These are phyloP conservation scores for Kodamaea suecica DNA, from an alignment of 1,139 yeast species.

Conservation along the genomic window DNA sequence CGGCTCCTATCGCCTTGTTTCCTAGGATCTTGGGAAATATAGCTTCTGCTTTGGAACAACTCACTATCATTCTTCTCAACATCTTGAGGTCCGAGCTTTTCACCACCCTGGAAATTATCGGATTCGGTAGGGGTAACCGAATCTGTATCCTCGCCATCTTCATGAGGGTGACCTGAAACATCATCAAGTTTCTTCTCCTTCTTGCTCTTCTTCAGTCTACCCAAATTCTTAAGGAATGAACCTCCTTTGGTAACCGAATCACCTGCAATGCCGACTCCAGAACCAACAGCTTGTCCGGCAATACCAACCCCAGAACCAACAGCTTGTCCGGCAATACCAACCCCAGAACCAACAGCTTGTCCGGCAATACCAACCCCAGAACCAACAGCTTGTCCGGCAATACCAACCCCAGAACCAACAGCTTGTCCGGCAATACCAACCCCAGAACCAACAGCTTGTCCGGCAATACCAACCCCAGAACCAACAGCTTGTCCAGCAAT, in stretches of 20 bases:
- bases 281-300: constrained; percentile 26
- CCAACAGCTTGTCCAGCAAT: constrained; percentile 26
- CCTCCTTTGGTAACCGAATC: constrained; percentile 50
- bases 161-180: neutral
- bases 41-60: neutral
- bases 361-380: constrained; percentile 34
- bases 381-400: constrained; percentile 44
- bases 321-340: constrained; percentile 29
- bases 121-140: constrained; percentile 11
- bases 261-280: constrained; percentile 35
- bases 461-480: constrained; percentile 28
- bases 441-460: constrained; percentile 29
- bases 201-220: constrained; percentile 18
- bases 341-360: constrained; percentile 28
- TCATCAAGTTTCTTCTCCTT: constrained; percentile 6
- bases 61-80: neutral
- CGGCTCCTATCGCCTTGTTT: constrained; percentile 14
- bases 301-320: constrained; percentile 30
- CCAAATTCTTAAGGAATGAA: constrained; percentile 34
- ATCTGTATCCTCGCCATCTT: constrained; percentile 10
- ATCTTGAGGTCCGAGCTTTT: constrained; percentile 5
- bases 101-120: constrained; percentile 8
- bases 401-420: constrained; percentile 30
- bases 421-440: constrained; percentile 29
- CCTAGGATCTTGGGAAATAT: constrained; percentile 17